Percentiles rank a stretch among this genome's conserved stretches.
Evolutionary conservation across 176 grass and related monocot genomes (phyloP).

Genomic region (Panicum miliaceum): DNA sequence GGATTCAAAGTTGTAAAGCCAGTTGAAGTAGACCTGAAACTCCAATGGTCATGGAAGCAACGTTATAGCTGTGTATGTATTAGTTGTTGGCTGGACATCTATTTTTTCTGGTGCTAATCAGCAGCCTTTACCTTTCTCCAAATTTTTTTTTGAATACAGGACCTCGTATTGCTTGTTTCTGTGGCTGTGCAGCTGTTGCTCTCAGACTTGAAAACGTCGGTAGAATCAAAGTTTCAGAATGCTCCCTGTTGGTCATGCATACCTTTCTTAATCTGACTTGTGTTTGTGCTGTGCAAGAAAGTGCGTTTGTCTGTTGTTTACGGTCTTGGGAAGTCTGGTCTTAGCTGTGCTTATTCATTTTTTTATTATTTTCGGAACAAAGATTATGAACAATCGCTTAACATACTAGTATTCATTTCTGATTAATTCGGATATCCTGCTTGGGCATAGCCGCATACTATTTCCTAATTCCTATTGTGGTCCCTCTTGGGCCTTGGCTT

Average conservation of each 20-base stretch:
- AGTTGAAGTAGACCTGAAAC: background rate
- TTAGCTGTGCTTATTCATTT: background rate
- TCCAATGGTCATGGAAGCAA: background rate
- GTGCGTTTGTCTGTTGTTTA: background rate
- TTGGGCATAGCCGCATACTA: background rate
- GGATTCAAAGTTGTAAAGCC: background rate
- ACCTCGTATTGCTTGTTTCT: background rate
- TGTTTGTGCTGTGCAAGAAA: conserved; percentile 8
- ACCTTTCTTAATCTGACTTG: background rate
- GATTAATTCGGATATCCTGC: background rate
- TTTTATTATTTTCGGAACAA: background rate
- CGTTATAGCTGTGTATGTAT: background rate
- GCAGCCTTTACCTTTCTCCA: no score
- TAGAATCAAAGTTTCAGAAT: background rate
- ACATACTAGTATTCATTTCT: background rate
- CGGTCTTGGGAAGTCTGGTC: background rate
- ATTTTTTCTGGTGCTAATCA: background rate
- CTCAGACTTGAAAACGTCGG: background rate
- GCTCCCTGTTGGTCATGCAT: background rate
- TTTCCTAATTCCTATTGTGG: background rate
- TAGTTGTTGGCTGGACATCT: background rate
- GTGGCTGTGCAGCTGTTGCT: background rate
- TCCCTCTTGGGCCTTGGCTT: background rate
- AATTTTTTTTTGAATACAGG: background rate
- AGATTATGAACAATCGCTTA: background rate